Evolutionary conservation across 495 filamentous ascomycete genomes (phyloP), one percentile per base, ranked within the genome.

Genomic region (Penicillium riverlandense): DNA sequence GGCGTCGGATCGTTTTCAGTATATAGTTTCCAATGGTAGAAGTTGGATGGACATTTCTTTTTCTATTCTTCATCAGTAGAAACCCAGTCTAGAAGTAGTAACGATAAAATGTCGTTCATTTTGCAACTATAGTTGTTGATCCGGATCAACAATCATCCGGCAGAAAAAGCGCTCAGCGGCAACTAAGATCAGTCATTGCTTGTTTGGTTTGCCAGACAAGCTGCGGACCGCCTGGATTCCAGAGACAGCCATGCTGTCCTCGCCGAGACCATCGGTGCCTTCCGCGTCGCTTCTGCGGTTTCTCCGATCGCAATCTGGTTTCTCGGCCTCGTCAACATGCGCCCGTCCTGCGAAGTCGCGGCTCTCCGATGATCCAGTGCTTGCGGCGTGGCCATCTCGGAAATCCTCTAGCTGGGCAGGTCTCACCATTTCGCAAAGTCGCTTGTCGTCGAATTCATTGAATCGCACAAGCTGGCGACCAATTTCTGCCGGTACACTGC

Each of bases 221-320:
- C 30, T 39, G 43, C 32, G 44, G 42, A 41, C 43, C 37, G 36
- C 44, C 38, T 38, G 49, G 37, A 47, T 33, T 45, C 39, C 43
- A 41, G 53, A 53, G 61, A 61, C 22, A 22, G 22, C 22, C 50
- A 72, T 72, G 69, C 58, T 69, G 52, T 58, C 65, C 49, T 54
- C 62, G 37, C 37, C 65, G 44, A 66, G 61, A 53, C 55, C 65
- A 22, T 62, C 57, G 39, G 75, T 69, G 35, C 83, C 83, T 15
- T 86, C 82, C 30, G 58, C 69, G 35, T 67, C 69, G 29, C 66
- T 85, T 8, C 67, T 87, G 46, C 76, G 72, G 31, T 86, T 81
- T 45, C 66, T 87, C 33, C 75, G 74, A 40, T 70, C 69, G 30
- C 82, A 85, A 58, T 74, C 78, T 16, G 76, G 80, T 41, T 75